Evolutionary conservation across 1,284 basidiomycete species (phyloP).

Genomic region (Pseudozyma sp.): DNA sequence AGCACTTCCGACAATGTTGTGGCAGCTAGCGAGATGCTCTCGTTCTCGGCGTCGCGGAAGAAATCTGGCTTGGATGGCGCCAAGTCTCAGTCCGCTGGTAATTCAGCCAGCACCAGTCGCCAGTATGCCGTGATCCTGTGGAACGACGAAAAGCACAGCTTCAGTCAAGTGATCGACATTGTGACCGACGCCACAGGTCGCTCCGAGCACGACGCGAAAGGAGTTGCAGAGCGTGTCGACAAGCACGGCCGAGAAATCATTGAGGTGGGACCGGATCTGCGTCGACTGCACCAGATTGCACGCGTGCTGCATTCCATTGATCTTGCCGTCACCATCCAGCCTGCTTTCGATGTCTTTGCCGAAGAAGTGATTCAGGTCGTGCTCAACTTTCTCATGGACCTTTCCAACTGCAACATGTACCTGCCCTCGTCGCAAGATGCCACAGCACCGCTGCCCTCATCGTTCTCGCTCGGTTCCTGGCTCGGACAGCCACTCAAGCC

Average conservation of each 20-base stretch:
- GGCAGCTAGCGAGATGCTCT: conserved; percentile 17
- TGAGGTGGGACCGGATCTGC: conserved; percentile 78
- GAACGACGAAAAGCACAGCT: conserved; percentile 98
- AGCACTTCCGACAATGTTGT: conserved; percentile 7
- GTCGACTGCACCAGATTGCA: conserved; percentile 81
- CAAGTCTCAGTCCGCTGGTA: conserved; percentile 12
- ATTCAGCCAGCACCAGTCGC: conserved; percentile 27
- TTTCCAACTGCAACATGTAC: conserved; percentile 61
- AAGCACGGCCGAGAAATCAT: conserved; percentile 85
- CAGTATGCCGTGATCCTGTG: conserved; percentile 87
- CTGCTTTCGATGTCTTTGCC: conserved; percentile 87
- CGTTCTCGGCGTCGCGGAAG: conserved; percentile 14
- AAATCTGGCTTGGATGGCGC: conserved; percentile 17
- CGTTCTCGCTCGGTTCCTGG: conserved; percentile 14
- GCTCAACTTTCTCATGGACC: conserved; percentile 59
- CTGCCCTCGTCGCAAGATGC: conserved; percentile 20
- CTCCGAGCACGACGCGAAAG: conserved; percentile 71
- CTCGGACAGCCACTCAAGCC: conserved; percentile 33
- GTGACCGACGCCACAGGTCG: conserved; percentile 57
- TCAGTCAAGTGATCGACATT: conserved; percentile 84
- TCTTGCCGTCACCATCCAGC: conserved; percentile 87
- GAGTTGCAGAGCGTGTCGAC: conserved; percentile 79
- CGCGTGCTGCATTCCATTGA: conserved; percentile 87
- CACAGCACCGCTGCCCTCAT: conserved; percentile 1
- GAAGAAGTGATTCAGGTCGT: conserved; percentile 80